These are phyloP conservation scores for Tubosaeta sp. DNA, from an alignment of 768 basidiomycete species.

Conservation along the genomic window DNA sequence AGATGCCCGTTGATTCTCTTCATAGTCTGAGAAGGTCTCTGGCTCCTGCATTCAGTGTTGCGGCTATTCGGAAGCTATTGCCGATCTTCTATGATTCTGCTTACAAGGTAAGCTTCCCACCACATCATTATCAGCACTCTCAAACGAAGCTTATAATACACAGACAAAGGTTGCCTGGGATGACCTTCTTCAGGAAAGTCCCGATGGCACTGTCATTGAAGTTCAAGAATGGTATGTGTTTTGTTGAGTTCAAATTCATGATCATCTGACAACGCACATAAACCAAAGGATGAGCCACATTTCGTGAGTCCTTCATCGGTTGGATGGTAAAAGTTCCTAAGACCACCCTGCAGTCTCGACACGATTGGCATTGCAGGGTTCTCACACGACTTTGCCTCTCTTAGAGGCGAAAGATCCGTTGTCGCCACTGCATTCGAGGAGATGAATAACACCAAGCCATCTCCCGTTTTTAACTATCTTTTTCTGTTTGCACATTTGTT, in stretches of 20 bases:
- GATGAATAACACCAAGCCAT: conserved; percentile 21
- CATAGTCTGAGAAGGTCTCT: conserved; percentile 36
- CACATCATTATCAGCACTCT: too few species aligned
- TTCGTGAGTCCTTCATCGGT: conserved; percentile 30
- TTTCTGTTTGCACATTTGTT: conserved; percentile 29
- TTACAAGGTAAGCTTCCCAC: conserved; percentile 32
- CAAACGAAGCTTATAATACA: conserved; percentile 5
- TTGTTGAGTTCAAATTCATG: not conserved
- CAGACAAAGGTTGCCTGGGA: conserved; percentile 30
- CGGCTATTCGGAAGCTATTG: conserved; percentile 35
- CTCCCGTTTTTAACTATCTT: conserved; percentile 12
- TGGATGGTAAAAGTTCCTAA: not conserved
- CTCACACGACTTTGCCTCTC: conserved; percentile 43
- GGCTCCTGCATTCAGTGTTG: conserved; percentile 36
- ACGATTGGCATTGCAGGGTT: conserved; percentile 42
- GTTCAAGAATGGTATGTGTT: conserved; percentile 30
- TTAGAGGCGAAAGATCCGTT: conserved; percentile 29
- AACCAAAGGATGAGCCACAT: conserved; percentile 41
- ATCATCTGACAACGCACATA: not conserved
- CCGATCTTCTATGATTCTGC: conserved; percentile 39
- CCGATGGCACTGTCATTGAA: conserved; percentile 27
- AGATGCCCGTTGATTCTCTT: not conserved
- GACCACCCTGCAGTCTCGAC: conserved; percentile 31
- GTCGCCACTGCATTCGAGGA: conserved; percentile 18
- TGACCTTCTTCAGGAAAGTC: conserved; percentile 12